Evolutionary conservation across 768 basidiomycete genomes (phyloP).

Genomic region (Kwoniella sp.): DNA sequence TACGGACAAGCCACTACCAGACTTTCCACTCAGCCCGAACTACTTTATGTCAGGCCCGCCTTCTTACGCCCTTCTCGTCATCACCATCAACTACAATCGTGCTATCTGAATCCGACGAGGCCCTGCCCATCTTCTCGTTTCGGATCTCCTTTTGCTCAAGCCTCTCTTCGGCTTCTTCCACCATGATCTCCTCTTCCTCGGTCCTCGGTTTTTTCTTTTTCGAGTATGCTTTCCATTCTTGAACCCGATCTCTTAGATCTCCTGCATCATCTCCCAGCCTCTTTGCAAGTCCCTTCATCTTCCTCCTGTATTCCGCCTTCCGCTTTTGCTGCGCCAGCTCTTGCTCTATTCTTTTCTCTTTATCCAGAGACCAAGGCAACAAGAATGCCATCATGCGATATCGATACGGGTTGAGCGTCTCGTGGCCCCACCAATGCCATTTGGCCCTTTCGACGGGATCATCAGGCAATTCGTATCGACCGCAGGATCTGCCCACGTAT

Average conservation of each 20-base stretch:
- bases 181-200: slow-evolving; percentile 6
- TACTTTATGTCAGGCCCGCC: not conserved
- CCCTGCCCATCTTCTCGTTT: not conserved
- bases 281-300: not conserved
- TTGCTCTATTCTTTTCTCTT: not conserved
- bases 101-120: not conserved
- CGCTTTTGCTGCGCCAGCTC: not conserved
- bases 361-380: not conserved
- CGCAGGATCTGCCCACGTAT: slow-evolving; percentile 15
- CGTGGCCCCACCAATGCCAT: slow-evolving; percentile 26
- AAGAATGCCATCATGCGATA: not conserved
- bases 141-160: not conserved
- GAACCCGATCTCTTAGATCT: slow-evolving; percentile 12
- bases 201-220: slow-evolving; percentile 5
- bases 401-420: slow-evolving; percentile 4
- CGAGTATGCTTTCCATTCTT: not conserved
- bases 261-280: slow-evolving; percentile 6
- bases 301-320: not conserved
- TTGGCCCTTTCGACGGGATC: slow-evolving; percentile 15
- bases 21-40: too few species aligned
- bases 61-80: not conserved
- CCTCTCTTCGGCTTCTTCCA: not conserved
- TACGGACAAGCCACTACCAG: too few species aligned
- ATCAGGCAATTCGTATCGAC: slow-evolving; percentile 17
- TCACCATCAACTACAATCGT: not conserved